Evolutionary conservation across 1,284 basidiomycete genomes (phyloP).

Genomic region (Malassezia yamatoensis): DNA sequence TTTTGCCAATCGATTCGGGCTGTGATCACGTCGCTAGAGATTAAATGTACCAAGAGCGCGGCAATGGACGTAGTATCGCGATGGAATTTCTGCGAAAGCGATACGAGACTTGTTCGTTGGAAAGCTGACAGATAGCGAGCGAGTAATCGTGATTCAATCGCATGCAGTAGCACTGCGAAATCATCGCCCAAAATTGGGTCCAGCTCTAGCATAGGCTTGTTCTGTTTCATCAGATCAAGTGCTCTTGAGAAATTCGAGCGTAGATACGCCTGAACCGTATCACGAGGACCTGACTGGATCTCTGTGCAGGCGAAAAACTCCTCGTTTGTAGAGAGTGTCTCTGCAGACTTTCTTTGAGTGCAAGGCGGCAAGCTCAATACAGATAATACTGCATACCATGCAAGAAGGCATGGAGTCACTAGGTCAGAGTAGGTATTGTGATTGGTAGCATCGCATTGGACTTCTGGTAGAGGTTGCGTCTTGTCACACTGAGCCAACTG

Average conservation of each 20-base stretch:
- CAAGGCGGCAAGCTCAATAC: slow-evolving; percentile 1
- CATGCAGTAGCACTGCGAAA: slow-evolving; percentile 44
- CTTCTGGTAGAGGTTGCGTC: slow-evolving; percentile 11
- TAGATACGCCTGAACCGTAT: slow-evolving; percentile 3
- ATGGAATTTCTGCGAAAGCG: slow-evolving; percentile 67
- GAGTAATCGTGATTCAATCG: slow-evolving; percentile 49
- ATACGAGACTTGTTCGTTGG: slow-evolving; percentile 63
- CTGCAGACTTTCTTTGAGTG: not conserved
- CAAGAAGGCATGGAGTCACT: not conserved
- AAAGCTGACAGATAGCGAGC: slow-evolving; percentile 68
- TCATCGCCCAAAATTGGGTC: slow-evolving; percentile 64
- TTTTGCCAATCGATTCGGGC: slow-evolving; percentile 6
- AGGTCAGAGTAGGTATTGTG: slow-evolving; percentile 5
- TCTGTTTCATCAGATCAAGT: slow-evolving; percentile 5
- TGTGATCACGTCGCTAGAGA: not conserved
- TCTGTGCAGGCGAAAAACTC: not conserved
- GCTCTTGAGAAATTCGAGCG: slow-evolving; percentile 12
- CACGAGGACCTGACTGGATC: slow-evolving; percentile 1
- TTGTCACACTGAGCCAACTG: slow-evolving; percentile 32
- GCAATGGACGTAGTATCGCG: slow-evolving; percentile 54
- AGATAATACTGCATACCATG: slow-evolving; percentile 15
- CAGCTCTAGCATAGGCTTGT: slow-evolving; percentile 61
- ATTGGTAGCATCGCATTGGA: not conserved
- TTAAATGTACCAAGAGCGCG: not conserved
- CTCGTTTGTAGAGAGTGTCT: not conserved